A percentile compares a stretch with the other conserved stretches of the same genome.
These are phyloP conservation scores for Kodamaea plutei DNA, from an alignment of 1,139 yeast genomes.

Conservation along the genomic window DNA sequence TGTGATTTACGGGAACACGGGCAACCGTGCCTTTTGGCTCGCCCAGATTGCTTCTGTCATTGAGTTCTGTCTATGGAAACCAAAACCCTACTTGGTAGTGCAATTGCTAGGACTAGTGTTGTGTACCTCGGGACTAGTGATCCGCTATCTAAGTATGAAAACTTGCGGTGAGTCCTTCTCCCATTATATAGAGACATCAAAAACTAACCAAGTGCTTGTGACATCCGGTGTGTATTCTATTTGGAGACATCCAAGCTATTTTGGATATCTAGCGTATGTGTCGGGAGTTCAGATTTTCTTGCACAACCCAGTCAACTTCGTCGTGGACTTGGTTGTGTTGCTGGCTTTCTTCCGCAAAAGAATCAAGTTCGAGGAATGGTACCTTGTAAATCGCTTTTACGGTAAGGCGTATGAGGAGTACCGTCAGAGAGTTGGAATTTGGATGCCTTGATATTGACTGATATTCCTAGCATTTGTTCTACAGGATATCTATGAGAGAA, in stretches of 20 bases:
- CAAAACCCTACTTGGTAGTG: slow-evolving; percentile 5
- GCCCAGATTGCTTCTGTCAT: slow-evolving; percentile 25
- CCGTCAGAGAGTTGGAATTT: slow-evolving; percentile 20
- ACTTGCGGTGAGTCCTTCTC: slow-evolving; percentile 37
- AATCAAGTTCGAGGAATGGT: slow-evolving; percentile 36
- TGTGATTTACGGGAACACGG: slow-evolving; percentile 34
- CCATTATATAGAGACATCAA: slow-evolving; percentile 21
- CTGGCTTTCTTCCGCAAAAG: slow-evolving; percentile 29
- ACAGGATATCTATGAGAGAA: no score
- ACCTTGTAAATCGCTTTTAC: slow-evolving; percentile 24
- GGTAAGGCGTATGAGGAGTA: slow-evolving; percentile 29
- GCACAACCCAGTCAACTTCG: slow-evolving; percentile 21
- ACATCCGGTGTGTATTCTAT: slow-evolving; percentile 30
- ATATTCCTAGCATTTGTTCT: no score
- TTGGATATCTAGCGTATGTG: slow-evolving; percentile 39
- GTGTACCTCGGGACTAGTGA: slow-evolving; percentile 19
- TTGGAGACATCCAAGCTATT: slow-evolving; percentile 39
- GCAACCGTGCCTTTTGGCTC: slow-evolving; percentile 30
- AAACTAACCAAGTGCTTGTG: slow-evolving; percentile 17
- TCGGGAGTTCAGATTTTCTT: slow-evolving; percentile 32
- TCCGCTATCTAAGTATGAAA: slow-evolving; percentile 30
- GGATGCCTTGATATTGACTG: no score
- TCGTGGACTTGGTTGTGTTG: slow-evolving; percentile 19
- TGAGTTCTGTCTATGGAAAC: slow-evolving; percentile 20
- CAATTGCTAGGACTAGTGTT: slow-evolving; percentile 14